Base-by-base conservation (phyloP, 2,329 filamentous ascomycete species). In the Fusarium ramigenum region DNA sequence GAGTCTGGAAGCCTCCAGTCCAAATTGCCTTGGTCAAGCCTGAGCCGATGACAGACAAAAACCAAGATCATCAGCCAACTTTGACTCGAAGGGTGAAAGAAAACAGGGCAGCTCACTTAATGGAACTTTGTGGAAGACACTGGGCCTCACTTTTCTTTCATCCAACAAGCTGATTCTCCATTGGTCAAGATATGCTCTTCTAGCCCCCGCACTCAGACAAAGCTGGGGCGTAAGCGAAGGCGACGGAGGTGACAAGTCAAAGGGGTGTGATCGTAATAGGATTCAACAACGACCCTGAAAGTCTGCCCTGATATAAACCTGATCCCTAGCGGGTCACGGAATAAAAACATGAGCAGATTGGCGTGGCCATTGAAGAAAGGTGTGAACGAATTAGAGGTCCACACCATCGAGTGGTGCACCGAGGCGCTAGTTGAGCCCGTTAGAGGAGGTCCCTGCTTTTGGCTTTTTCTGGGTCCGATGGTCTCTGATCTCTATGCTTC, bases 1-100 rank as follows among this genome's bases (percentile, higher is more conserved):
- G 23, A 50, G 52, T 66, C 62, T 56, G 28, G 63, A 70, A 67
- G 34, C 36, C 36, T 54, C 34, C 50, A 54, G 28, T 14, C 63
- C 37, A 64, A 52, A 50, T 64, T 64, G 44, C 34, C 59, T 63
- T 58, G 62, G 37, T 58, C 32, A 46, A 59, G 23, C 39, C 63
- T 23, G 30, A 39, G 19, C 72, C 80, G 81, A 83, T 82, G 80
- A 77, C 76, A 70, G 70, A 62, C 74, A 70, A 79, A 83, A 83
- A 78, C n/a, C 74, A 67, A 83, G 81, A 83, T 83, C 75, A 54
- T 21, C 61, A 40, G 25, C 44, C 39, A 49, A 21, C 34, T 60
- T 39, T 32, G 21, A 67, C 23, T 34, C 32, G n/a, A 32, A 21
- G 16, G 30, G 30, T 54, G 65, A 68, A 68, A 68, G 64, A 68